Percentiles rank a stretch among this genome's conserved stretches.
These are phyloP conservation scores for Fusarium papillatum DNA, from an alignment of 2,329 filamentous ascomycete species.

Conservation along the genomic window DNA sequence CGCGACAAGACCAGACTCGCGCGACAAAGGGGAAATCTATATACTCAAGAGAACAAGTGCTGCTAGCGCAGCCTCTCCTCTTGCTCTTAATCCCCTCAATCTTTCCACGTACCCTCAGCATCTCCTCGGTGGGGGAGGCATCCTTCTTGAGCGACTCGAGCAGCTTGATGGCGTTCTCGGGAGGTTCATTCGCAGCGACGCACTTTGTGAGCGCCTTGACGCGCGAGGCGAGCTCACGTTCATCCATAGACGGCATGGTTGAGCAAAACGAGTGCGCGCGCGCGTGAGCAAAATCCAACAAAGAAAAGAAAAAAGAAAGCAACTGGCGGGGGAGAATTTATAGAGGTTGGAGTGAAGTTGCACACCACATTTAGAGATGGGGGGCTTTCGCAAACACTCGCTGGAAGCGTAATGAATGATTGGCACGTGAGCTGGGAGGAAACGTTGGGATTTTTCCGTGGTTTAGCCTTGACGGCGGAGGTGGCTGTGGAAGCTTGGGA, in stretches of 20 bases:
- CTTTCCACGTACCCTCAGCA: constrained; percentile 76
- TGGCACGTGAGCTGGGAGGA: constrained; percentile 32
- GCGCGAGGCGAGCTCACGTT: constrained; percentile 83
- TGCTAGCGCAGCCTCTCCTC: background rate
- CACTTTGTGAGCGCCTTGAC: constrained; percentile 88
- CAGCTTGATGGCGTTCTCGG: constrained; percentile 79
- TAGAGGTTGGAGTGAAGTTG: constrained; percentile 20
- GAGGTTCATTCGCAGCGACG: constrained; percentile 79
- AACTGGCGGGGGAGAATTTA: background rate
- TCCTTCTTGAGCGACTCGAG: constrained; percentile 85
- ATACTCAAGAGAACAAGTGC: background rate
- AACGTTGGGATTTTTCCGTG: constrained; percentile 11
- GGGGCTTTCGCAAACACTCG: constrained; percentile 22
- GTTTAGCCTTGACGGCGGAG: constrained; percentile 27
- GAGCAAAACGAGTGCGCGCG: background rate
- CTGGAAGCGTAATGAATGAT: constrained; percentile 20
- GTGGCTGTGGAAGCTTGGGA: background rate
- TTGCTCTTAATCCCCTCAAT: background rate
- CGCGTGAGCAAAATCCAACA: background rate
- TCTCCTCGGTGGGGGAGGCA: constrained; percentile 87
- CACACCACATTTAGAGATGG: constrained; percentile 22
- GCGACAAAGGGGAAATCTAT: background rate
- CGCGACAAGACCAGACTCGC: constrained; percentile 15
- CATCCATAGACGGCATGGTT: constrained; percentile 71
- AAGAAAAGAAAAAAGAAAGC: constrained; percentile 7